Percentiles rank a stretch among this genome's conserved stretches.
Conservation (phyloP, 2,329 filamentous ascomycete species). For the Knoxdaviesia proteae region DNA sequence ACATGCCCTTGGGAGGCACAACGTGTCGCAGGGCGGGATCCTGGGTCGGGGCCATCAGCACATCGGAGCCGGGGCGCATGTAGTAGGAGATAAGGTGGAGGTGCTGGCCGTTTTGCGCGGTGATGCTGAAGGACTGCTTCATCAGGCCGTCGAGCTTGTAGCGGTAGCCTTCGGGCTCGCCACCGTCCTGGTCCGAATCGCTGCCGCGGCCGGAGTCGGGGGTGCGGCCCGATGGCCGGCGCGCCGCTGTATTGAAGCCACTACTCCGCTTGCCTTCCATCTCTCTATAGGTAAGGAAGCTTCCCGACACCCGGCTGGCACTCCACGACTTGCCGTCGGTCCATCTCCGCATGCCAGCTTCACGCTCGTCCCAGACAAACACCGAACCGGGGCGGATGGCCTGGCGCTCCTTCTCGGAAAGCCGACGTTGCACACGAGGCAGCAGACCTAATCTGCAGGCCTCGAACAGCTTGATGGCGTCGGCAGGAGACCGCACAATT, state of each 20-base stretch:
- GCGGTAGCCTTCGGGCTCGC: conserved; percentile 73
- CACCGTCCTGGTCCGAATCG: conserved; percentile 69
- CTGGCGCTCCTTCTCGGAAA: conserved; percentile 93
- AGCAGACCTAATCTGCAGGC: conserved; percentile 77
- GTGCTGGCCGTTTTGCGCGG: conserved; percentile 70
- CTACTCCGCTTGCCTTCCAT: conserved; percentile 97
- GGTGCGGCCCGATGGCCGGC: conserved; percentile 47
- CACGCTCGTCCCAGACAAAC: conserved; percentile 98
- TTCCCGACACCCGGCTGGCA: conserved; percentile 87
- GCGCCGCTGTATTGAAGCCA: conserved; percentile 35
- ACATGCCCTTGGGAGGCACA: conserved; percentile 79
- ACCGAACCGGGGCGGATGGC: conserved; percentile 92
- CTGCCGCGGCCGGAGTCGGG: conserved; percentile 64
- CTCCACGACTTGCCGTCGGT: conserved; percentile 99
- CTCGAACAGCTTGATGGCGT: conserved; percentile 97
- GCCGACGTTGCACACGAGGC: conserved; percentile 73
- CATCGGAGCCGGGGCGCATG: conserved; percentile 50
- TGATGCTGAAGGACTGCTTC: conserved; percentile 99
- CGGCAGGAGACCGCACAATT: conserved; percentile 81
- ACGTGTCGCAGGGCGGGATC: conserved; percentile 68
- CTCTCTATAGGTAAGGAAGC: conserved; percentile 90
- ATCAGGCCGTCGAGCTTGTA: conserved; percentile 95
- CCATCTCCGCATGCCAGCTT: conserved; percentile 96
- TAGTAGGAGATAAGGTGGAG: conserved; percentile 97
- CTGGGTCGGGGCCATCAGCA: conserved; percentile 60